Conservation (phyloP, 306 rosid species). For the Trifolium subterraneum region DNA sequence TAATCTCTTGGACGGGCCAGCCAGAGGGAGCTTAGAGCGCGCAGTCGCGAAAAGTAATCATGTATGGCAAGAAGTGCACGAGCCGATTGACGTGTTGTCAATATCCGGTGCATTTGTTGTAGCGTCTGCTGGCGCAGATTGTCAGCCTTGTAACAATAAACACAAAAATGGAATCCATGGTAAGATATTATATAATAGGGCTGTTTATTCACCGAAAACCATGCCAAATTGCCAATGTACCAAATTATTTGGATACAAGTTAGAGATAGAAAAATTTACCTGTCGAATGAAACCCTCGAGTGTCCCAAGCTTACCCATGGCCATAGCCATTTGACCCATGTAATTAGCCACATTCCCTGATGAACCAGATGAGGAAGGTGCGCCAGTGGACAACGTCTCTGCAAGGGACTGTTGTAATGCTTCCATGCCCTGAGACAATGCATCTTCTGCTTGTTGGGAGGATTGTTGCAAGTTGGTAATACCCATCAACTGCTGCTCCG, state of each 20-base stretch:
- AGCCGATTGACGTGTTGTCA: slow-evolving; percentile 96
- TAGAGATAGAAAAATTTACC: slow-evolving; percentile 54
- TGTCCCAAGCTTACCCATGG: slow-evolving; percentile 96
- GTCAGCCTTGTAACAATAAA: slow-evolving; percentile 70
- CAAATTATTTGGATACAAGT: slow-evolving; percentile 3
- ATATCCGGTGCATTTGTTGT: slow-evolving; percentile 93
- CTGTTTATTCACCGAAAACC: neutral
- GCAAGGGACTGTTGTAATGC: slow-evolving; percentile 94
- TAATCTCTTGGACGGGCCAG: slow-evolving; percentile 94
- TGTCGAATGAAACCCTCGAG: slow-evolving; percentile 93
- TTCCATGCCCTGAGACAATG: slow-evolving; percentile 99
- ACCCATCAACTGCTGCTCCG: slow-evolving; percentile 88
- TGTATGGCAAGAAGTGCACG: slow-evolving; percentile 93
- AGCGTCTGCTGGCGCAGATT: slow-evolving; percentile 94
- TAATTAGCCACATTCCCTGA: slow-evolving; percentile 93
- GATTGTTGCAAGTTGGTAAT: slow-evolving; percentile 90
- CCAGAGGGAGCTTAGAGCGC: slow-evolving; percentile 98
- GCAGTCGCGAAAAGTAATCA: slow-evolving; percentile 85
- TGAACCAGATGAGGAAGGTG: slow-evolving; percentile 76
- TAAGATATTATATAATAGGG: slow-evolving; percentile 19
- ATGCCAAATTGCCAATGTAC: neutral
- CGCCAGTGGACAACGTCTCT: slow-evolving; percentile 80
- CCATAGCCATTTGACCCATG: slow-evolving; percentile 99
- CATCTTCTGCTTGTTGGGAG: slow-evolving; percentile 98
- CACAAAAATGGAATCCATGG: slow-evolving; percentile 15